These are phyloP conservation scores for Trametes gibbosa DNA, from an alignment of 768 basidiomycete species.

Conservation along the genomic window DNA sequence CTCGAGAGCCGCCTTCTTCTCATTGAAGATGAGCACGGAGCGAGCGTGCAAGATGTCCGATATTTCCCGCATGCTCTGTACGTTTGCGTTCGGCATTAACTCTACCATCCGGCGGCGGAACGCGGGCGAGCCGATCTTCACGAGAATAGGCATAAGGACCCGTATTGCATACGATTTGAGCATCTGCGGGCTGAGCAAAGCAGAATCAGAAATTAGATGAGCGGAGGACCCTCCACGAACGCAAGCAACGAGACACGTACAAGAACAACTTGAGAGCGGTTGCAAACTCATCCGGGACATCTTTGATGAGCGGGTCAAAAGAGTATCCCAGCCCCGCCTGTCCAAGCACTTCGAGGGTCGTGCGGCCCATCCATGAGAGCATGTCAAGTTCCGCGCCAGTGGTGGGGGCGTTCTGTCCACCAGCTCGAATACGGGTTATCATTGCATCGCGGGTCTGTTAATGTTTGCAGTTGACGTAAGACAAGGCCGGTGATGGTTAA, in stretches of 20 bases:
- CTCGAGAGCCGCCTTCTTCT: conserved; percentile 18
- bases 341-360: conserved; percentile 40
- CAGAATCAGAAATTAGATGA: background rate
- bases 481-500: background rate
- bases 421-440: background rate
- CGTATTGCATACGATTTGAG: background rate
- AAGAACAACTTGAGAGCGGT: conserved; percentile 20
- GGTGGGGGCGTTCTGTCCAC: background rate
- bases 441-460: conserved; percentile 21
- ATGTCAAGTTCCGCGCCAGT: conserved; percentile 23
- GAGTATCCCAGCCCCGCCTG: conserved; percentile 26
- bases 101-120: conserved; percentile 22
- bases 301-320: conserved; percentile 23
- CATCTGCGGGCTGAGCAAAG: conserved; percentile 10
- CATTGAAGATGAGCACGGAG: conserved; percentile 20
- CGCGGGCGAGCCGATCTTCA: conserved; percentile 18
- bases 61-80: conserved; percentile 24
- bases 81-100: conserved; percentile 11
- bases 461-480: conserved; percentile 18
- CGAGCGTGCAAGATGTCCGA: conserved; percentile 22
- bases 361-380: conserved; percentile 37
- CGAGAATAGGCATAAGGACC: background rate
- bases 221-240: background rate
- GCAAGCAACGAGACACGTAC: background rate
- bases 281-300: conserved; percentile 14